These are phyloP conservation scores for Kazachstania sp. DNA, from an alignment of 1,139 yeast genomes.

Conservation along the genomic window DNA sequence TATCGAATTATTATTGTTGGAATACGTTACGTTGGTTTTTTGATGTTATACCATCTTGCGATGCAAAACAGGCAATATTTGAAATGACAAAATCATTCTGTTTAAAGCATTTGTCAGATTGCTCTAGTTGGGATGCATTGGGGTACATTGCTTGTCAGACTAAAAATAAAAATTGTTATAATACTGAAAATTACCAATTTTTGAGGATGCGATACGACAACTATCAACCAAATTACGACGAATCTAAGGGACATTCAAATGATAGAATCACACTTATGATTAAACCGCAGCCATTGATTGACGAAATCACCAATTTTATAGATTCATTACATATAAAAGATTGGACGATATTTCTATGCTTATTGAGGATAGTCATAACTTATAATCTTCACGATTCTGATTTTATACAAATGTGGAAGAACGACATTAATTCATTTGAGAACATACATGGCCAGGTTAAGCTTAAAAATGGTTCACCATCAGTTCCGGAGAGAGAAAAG, in stretches of 20 bases:
- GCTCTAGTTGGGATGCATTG: constrained; percentile 38
- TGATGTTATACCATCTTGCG: constrained; percentile 11
- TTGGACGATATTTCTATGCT: constrained; percentile 24
- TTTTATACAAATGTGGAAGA: constrained; percentile 8
- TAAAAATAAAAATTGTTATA: neutral
- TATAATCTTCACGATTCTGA: neutral
- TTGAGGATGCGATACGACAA: neutral
- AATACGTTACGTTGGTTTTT: constrained; percentile 33
- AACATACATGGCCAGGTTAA: constrained; percentile 7
- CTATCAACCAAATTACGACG: neutral
- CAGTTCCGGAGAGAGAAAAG: constrained; percentile 5
- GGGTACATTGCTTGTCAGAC: constrained; percentile 15
- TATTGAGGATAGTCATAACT: constrained; percentile 8
- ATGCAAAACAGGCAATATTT: constrained; percentile 10
- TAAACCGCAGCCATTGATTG: constrained; percentile 2
- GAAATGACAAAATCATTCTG: constrained; percentile 30
- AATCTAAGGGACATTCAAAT: neutral
- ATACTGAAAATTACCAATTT: constrained; percentile 1
- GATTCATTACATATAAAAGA: constrained; percentile 14
- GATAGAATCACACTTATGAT: no score
- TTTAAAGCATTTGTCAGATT: constrained; percentile 33
- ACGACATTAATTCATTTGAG: constrained; percentile 12
- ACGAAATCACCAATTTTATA: constrained; percentile 11
- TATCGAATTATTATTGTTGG: constrained; percentile 41
- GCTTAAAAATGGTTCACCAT: constrained; percentile 12